Evolutionary conservation across 495 filamentous ascomycete species (phyloP), one percentile per base, ranked within the genome.

Genomic region (Recurvomyces mirabilis): DNA sequence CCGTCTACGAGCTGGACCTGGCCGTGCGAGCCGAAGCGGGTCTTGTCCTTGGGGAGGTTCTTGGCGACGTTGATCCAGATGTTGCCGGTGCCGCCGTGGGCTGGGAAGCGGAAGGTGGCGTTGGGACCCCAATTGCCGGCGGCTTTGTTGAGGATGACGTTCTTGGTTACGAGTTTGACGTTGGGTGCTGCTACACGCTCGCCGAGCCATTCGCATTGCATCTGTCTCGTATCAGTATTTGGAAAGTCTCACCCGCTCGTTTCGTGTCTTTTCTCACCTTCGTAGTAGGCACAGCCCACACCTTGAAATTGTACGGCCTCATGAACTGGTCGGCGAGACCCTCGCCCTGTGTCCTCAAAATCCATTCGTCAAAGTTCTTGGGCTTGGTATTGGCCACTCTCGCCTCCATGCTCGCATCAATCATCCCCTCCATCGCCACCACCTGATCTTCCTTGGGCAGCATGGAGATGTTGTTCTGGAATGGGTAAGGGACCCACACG

Each of bases 401-500:
- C 45, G 73, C 73, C 60, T 87, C 86, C 49, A 99, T 56, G 38
- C 89, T 80, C 34, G 91, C 88, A 66, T 99, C 91, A 49, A 99
- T 95, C 75, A 99, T 80, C 52, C 91, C 88, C 54, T 95, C 87
- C 60, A 99, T 81, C 68, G 87, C 94, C 61, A 75, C 80, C 42
- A 94, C 87, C 66, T 96, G 86, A 57, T 99, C 89, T 39, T 94
- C 84, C 71, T 96, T 93, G 60, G 89, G 85, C 54, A 99, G 67
- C 84, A 95, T 88, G 56, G 89, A 91, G 63, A 99, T 91, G 74
- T 98, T 98, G 78, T 98, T 98, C 72, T 98, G 91, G 78, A 96
- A 95, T 51, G 91, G 91, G 67, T 98, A 98, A 28, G 93, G 89
- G 40, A 96, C 91, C 91, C 91, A 98, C 59, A 84, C 72, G 43